A percentile compares a stretch with the other conserved stretches of the same genome.
These are phyloP conservation scores for Trichoderma pleuroti DNA, from an alignment of 2,329 filamentous ascomycete species.

Conservation along the genomic window DNA sequence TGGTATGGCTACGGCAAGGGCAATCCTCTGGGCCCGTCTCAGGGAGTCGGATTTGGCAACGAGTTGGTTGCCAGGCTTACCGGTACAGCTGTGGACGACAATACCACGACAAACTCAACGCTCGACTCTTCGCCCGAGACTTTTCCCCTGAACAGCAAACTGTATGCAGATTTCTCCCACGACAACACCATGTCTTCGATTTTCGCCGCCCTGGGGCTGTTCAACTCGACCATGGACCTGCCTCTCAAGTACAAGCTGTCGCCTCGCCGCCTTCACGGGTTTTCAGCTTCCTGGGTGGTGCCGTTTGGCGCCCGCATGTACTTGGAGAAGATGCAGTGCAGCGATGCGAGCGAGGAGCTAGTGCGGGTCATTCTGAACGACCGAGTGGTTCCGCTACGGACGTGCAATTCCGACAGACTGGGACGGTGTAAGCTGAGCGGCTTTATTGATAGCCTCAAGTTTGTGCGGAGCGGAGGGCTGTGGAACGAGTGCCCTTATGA, in stretches of 20 bases:
- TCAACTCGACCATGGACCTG: conserved; percentile 59
- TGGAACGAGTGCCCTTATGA: conserved; percentile 61
- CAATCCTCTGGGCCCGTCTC: conserved; percentile 74
- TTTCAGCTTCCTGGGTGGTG: conserved; percentile 72
- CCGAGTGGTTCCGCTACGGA: conserved; percentile 67
- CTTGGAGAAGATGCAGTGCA: conserved; percentile 81
- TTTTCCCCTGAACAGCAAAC: conserved; percentile 64
- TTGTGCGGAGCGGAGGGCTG: conserved; percentile 66
- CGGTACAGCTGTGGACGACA: conserved; percentile 61
- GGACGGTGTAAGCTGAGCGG: conserved; percentile 67
- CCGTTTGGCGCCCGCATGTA: conserved; percentile 80
- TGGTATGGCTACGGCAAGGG: conserved; percentile 80
- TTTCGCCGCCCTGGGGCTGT: conserved; percentile 73
- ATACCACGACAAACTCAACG: conserved; percentile 74
- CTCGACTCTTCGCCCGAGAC: conserved; percentile 64
- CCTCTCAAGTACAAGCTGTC: conserved; percentile 49
- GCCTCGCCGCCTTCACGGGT: conserved; percentile 59
- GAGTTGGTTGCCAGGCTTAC: conserved; percentile 83
- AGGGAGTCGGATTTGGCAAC: conserved; percentile 84
- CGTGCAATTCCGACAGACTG: conserved; percentile 65
- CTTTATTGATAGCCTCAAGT: conserved; percentile 73
- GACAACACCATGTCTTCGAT: conserved; percentile 83
- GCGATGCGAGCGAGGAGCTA: conserved; percentile 53
- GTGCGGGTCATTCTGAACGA: conserved; percentile 83
- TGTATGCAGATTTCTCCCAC: conserved; percentile 91